Base-by-base conservation (phyloP, 2,329 filamentous ascomycete genomes). In the Arachnomyces sp. region DNA sequence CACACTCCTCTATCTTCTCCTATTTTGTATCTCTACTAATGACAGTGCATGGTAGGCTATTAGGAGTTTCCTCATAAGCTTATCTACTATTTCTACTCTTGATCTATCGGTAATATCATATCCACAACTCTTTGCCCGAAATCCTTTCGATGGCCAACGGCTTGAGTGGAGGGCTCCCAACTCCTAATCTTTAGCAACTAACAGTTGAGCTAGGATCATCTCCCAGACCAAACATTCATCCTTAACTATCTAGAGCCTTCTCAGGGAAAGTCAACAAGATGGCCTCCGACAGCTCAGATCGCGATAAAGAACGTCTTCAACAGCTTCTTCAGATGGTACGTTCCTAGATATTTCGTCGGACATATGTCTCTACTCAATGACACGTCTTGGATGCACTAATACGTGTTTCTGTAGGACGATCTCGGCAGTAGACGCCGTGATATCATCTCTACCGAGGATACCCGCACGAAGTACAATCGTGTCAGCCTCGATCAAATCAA, bases 361-460 rank as follows among this genome's bases (percentile, higher is more conserved):
- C n/a, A n/a, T n/a, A n/a, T n/a, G n/a, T n/a, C n/a, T n/a, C n/a
- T n/a, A n/a, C n/a, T n/a, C n/a, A n/a, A n/a, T n/a, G n/a, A n/a
- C n/a, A n/a, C n/a, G n/a, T n/a, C n/a, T n/a, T n/a, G n/a, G n/a
- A n/a, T n/a, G 9, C 6, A 32, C 11, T 30, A 15, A 32, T 20
- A 32, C 35, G 6, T 16, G 17, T 17, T 35, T 35, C 17, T 37
- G 43, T 38, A 66, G 63, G 55, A 50, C 4, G 63, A 66, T 44
- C 42, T 67, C n/a, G 62, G 63, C 2, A 56, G 53, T 7, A 52
- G 49, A 7, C 56, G 60, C 28, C 55, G 63, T 9, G 59, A 66
- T 35, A 42, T 52, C 31, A 55, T 66, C 20, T 62, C 60, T 7
- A 63, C 61, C 4, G 40, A 37, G 3, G 61, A 63, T 34, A 38